phyloP scores from a whole-genome alignment of 2,329 filamentous ascomycete species.

The Ploettnerulaceae sp. region DNA sequence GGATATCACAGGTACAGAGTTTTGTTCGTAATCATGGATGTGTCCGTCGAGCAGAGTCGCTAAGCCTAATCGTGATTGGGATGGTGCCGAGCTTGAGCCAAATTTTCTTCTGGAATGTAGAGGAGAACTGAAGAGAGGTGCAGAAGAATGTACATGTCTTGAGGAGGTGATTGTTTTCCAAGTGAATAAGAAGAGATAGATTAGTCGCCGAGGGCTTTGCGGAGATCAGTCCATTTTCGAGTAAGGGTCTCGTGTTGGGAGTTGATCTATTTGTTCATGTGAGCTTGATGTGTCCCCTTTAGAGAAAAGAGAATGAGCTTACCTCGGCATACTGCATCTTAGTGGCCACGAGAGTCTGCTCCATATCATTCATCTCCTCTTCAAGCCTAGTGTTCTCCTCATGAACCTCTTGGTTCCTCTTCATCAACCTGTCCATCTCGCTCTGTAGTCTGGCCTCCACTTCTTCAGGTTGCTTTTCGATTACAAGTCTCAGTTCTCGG shows the following conservation, averaged over 20 bases:
- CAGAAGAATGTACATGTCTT: conserved; percentile 17
- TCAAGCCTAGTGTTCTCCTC: conserved; percentile 86
- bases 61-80: conserved; percentile 19
- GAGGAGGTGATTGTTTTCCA: neutral
- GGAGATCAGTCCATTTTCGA: conserved; percentile 72
- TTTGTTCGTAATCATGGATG: conserved; percentile 18
- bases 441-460: conserved; percentile 75
- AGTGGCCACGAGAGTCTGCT: conserved; percentile 84
- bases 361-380: conserved; percentile 86
- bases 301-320: conserved; percentile 40
- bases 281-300: conserved; percentile 4
- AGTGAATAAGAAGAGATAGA: neutral
- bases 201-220: conserved; percentile 46
- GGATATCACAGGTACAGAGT: conserved; percentile 17
- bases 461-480: conserved; percentile 84
- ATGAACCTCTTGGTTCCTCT: conserved; percentile 86
- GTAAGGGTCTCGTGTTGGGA: conserved; percentile 65
- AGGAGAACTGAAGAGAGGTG: neutral
- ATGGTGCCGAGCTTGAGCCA: neutral
- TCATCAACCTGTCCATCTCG: conserved; percentile 89
- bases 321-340: conserved; percentile 97
- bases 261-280: conserved; percentile 52
- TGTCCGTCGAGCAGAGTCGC: conserved; percentile 7
- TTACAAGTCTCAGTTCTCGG: conserved; percentile 75
- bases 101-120: neutral